Evolutionary conservation across 2,329 filamentous ascomycete species (phyloP).

Genomic region (Clarireedia hainanense): DNA sequence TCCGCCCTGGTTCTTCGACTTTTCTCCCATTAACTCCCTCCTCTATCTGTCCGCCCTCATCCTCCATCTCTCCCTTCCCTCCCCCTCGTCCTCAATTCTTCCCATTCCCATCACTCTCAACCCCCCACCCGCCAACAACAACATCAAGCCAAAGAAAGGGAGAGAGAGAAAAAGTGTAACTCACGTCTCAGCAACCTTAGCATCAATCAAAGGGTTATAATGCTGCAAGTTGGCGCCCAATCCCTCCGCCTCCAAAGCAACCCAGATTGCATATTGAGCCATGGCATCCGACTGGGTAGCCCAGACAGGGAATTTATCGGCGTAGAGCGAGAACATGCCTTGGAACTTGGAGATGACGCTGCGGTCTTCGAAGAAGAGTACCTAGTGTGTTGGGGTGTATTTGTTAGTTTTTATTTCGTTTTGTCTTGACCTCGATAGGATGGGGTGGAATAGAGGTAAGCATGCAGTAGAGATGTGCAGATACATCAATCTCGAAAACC

Average conservation of each 20-base stretch:
- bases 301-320: conserved; percentile 74
- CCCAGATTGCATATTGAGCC: conserved; percentile 76
- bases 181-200: conserved; percentile 44
- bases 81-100: too few relatives aligned
- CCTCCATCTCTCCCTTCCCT: neutral
- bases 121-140: too few relatives aligned
- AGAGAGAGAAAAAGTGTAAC: neutral
- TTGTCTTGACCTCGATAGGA: neutral
- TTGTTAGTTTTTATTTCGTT: neutral
- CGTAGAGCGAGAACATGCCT: conserved; percentile 63
- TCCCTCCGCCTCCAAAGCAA: conserved; percentile 73
- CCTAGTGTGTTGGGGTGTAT: conserved; percentile 31
- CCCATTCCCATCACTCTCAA: too few relatives aligned
- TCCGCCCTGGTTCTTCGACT: neutral
- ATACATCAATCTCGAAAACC: neutral
- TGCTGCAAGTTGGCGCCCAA: conserved; percentile 87
- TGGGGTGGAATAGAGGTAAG: neutral
- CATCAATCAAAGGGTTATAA: conserved; percentile 82
- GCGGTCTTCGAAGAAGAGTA: conserved; percentile 83
- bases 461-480: neutral
- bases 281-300: conserved; percentile 71
- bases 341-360: conserved; percentile 57
- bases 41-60: neutral
- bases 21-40: neutral
- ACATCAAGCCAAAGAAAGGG: neutral